These are phyloP conservation scores for Tylopilus felleus DNA, from an alignment of 768 basidiomycete species.

Conservation along the genomic window DNA sequence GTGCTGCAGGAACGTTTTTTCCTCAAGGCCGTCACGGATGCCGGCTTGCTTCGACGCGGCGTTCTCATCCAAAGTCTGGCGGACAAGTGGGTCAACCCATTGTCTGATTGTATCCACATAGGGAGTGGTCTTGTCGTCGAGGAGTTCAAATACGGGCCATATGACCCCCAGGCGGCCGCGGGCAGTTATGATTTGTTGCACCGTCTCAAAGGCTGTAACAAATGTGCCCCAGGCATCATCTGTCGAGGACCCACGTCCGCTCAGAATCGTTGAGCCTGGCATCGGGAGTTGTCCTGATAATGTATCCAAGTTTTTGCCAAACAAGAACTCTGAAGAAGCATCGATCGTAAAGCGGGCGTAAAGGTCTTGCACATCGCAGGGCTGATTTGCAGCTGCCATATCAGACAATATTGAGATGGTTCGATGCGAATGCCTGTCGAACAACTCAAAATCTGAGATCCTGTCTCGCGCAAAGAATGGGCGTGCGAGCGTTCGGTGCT, in stretches of 20 bases:
- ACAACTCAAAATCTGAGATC: slow-evolving; percentile 64
- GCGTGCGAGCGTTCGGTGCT: slow-evolving; percentile 66
- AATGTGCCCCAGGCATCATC: slow-evolving; percentile 59
- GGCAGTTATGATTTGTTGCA: slow-evolving; percentile 34
- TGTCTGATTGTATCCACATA: slow-evolving; percentile 35
- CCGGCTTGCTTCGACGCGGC: slow-evolving; percentile 36
- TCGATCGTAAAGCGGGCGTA: slow-evolving; percentile 68
- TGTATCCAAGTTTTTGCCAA: slow-evolving; percentile 62
- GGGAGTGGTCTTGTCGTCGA: slow-evolving; percentile 35
- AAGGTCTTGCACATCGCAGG: slow-evolving; percentile 66
- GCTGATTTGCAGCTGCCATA: slow-evolving; percentile 34
- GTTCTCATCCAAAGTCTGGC: slow-evolving; percentile 49
- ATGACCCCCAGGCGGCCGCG: slow-evolving; percentile 36
- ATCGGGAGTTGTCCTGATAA: slow-evolving; percentile 52
- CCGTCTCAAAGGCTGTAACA: slow-evolving; percentile 41
- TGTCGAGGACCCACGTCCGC: slow-evolving; percentile 59
- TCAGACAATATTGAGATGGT: slow-evolving; percentile 49
- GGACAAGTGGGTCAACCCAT: slow-evolving; percentile 63
- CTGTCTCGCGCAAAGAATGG: slow-evolving; percentile 77
- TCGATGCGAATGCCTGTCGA: slow-evolving; percentile 52
- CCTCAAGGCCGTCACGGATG: slow-evolving; percentile 38
- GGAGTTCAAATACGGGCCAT: slow-evolving; percentile 44
- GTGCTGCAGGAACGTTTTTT: slow-evolving; percentile 66
- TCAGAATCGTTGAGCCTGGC: slow-evolving; percentile 42
- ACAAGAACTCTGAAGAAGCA: slow-evolving; percentile 69